Evolutionary conservation across 345 rosid species (phyloP).

Genomic region (Microthlaspi erraticum): DNA sequence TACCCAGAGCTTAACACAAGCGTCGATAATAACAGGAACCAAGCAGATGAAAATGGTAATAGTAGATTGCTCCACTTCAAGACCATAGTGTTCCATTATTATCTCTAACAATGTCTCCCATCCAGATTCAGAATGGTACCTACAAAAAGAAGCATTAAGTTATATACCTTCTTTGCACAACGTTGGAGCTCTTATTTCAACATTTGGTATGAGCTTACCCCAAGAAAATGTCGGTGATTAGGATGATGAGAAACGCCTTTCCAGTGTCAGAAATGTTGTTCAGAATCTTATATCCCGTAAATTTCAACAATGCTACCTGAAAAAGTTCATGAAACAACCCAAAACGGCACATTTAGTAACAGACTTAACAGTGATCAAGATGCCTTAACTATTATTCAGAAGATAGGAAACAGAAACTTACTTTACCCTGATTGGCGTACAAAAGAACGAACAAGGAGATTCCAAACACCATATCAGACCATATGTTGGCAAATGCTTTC

Average conservation of each 20-base stretch:
- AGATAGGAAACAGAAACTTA: constrained; percentile 44
- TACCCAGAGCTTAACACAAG: constrained; percentile 96
- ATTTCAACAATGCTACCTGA: constrained; percentile 95
- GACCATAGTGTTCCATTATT: constrained; percentile 81
- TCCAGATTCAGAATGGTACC: constrained; percentile 96
- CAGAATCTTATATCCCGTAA: constrained; percentile 85
- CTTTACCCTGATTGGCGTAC: constrained; percentile 84
- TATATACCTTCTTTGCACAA: constrained; percentile 17
- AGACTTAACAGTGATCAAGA: too few relatives aligned
- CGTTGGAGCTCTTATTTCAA: not conserved
- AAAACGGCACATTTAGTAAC: not conserved
- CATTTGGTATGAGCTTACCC: constrained; percentile 60
- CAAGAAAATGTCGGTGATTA: constrained; percentile 75
- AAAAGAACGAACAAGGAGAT: constrained; percentile 76
- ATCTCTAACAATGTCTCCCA: constrained; percentile 84
- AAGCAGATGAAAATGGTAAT: constrained; percentile 70
- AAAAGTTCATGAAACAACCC: constrained; percentile 3
- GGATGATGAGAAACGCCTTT: constrained; percentile 87
- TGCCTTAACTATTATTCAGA: too few relatives aligned
- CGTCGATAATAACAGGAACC: constrained; percentile 77
- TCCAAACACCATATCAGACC: constrained; percentile 94
- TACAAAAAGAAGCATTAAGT: constrained; percentile 34
- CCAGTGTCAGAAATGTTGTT: constrained; percentile 86
- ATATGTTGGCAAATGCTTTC: constrained; percentile 90
- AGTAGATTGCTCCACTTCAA: constrained; percentile 70